phyloP scores from a whole-genome alignment of 148 eudicot species.

The Beta vulgaris region DNA sequence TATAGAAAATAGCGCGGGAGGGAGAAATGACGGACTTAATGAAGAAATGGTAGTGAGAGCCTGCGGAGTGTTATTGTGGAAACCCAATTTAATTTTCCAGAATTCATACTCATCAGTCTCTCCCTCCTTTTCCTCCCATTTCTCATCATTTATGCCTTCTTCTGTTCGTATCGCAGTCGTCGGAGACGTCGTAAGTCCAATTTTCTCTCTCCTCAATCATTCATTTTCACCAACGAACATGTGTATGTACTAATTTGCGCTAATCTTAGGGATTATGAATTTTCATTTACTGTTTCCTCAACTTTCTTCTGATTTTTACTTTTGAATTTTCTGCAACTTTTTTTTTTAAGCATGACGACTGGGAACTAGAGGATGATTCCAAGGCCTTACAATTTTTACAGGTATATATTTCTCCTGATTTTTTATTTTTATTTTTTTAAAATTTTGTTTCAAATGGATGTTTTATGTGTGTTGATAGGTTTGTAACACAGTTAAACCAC shows the following conservation, averaged over 20 bases:
- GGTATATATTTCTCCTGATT: constrained; percentile 33
- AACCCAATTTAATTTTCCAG: neutral
- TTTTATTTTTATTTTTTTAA: neutral
- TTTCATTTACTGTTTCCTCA: neutral
- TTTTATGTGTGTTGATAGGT: no score
- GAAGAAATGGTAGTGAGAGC: neutral
- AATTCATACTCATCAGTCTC: neutral
- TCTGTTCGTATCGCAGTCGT: constrained; percentile 67
- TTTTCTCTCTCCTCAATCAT: neutral
- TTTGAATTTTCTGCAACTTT: neutral
- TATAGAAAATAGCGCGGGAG: no score
- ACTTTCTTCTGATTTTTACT: neutral
- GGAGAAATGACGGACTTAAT: no score
- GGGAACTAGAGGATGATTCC: constrained; percentile 63
- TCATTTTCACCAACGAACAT: no score
- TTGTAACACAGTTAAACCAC: no score
- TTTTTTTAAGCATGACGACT: constrained; percentile 65
- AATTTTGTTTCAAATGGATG: neutral
- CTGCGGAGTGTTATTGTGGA: neutral
- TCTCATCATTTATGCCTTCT: constrained; percentile 34
- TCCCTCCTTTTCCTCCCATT: neutral
- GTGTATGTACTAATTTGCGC: neutral
- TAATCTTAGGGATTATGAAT: neutral
- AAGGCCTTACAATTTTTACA: constrained; percentile 68
- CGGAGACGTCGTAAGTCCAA: constrained; percentile 64